Evolutionary conservation across 805 yeast genomes (phyloP), one percentile per base, ranked within the genome.

Genomic region (Candida gorgasii): DNA sequence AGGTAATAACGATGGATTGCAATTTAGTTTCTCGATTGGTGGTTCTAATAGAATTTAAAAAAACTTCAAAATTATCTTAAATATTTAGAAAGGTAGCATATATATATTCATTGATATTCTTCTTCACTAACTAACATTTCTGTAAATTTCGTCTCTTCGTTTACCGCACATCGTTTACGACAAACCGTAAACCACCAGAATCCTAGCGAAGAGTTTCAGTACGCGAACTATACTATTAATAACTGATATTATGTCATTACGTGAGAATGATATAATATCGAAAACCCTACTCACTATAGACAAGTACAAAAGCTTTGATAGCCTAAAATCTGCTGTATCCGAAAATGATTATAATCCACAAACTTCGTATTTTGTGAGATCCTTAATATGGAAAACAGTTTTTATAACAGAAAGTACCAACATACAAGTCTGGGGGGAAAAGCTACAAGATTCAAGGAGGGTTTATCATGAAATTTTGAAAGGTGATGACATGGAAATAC

Each of bases 1-100:
- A 8, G 75, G 73, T 3, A 54, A 66, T 22, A 65, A 60, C 27
- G 67, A 67, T 35, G 73, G 73, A 1, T 58, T 69, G 36, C 69
- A 63, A 49, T 62, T 70, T 44, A 55, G 63, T 26, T 55, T 69
- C 17, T 58, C 72, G 5, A 57, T 70, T 33, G 74, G 74, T 11
- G 74, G 73, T 1, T 59, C 68, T 9, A 64, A 61, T 39, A 39
- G 44, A 22, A 39, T 16, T 11, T 29, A 31, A 13, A 5, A 18
- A 5, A n/a, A n/a, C n/a, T n/a, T n/a, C n/a, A n/a, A n/a, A n/a
- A n/a, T n/a, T 13, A 28, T 6, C 17, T 3, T 5, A 28, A 13
- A 6, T 28, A 28, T 28, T 28, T 28, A 24, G 20, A 34, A 23
- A 34, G n/a, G n/a, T 34, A 34, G 28, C 28, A 20, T 23, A 28